Evolutionary conservation across 2,329 filamentous ascomycete species (phyloP), one percentile per base, ranked within the genome.

Genomic region (Trichophyton equinum): DNA sequence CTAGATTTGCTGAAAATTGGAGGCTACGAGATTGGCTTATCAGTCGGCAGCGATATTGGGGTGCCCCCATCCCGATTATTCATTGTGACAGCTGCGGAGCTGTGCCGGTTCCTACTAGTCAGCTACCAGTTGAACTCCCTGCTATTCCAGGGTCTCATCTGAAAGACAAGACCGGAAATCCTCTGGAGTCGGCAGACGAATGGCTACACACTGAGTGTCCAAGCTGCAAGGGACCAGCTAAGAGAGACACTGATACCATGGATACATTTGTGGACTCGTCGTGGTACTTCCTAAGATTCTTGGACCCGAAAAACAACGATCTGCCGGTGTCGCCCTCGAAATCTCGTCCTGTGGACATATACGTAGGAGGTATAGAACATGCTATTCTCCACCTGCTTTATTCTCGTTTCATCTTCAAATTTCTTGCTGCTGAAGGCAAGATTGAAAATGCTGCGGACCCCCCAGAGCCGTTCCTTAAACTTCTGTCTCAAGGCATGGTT

Each of bases 211-310:
- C 85, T 0, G 72, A 78, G 2, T 96, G 91, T 69, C 91, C 91
- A 20, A 74, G 68, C 56, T 96, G 91, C 68, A 76, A 81, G 15
- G 79, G 81, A 1, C 75, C 83, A 25, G 91, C 89, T 5, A 87
- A 84, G 70, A 82, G 91, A 64, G 91, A 96, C 65, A 95, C 91
- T 0, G 91, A 96, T 71, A 96, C 91, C 2, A 95, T 96, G 91
- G 91, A 96, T 72, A 96, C 91, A 0, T 96, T 96, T 74, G 91
- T 96, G 63, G 91, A 95, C 74, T 95, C 90, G 1, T 95, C 90
- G 60, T 96, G 91, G 91, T 96, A 96, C 73, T 95, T 86, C 69
- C 84, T 91, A 75, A 49, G 64, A 53, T 65, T 64, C 42, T 74
- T 85, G 30, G 89, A 95, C 67, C 78, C 87, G 0, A 77, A 84